phyloP scores from a whole-genome alignment of 169 alveolate genomes.

The Babesia ovata region DNA sequence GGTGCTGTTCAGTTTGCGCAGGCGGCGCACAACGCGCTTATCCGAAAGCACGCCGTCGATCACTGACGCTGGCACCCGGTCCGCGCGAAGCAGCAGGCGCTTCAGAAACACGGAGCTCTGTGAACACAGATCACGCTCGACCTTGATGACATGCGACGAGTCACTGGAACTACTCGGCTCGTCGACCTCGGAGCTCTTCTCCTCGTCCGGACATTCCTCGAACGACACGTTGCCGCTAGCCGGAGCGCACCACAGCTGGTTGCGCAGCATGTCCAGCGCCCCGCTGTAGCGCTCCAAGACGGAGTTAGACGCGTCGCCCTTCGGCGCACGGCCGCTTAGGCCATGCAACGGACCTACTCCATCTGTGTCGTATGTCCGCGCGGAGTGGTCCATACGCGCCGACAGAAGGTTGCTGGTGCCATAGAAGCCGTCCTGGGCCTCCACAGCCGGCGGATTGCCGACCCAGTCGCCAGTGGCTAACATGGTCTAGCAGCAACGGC shows the following conservation, averaged over 20 bases:
- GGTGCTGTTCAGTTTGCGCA: slow-evolving; percentile 2
- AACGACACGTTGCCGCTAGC: slow-evolving; percentile 23
- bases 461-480: neutral
- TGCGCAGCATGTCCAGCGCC: slow-evolving; percentile 48
- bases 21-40: slow-evolving; percentile 5
- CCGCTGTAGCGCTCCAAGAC: slow-evolving; percentile 37
- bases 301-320: slow-evolving; percentile 4
- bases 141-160: slow-evolving; percentile 6
- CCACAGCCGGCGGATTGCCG: slow-evolving; percentile 1
- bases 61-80: slow-evolving; percentile 15
- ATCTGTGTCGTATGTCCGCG: too few relatives aligned
- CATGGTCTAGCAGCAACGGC: slow-evolving; percentile 1
- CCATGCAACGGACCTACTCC: too few relatives aligned
- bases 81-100: slow-evolving; percentile 2
- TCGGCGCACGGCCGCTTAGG: neutral
- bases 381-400: too few relatives aligned
- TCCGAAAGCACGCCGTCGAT: slow-evolving; percentile 30
- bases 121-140: slow-evolving; percentile 41
- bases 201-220: slow-evolving; percentile 9
- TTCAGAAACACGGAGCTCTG: slow-evolving; percentile 11
- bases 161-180: slow-evolving; percentile 5
- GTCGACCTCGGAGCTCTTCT: neutral
- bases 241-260: slow-evolving; percentile 22
- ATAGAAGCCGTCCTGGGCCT: neutral
- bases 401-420: neutral